Percentiles rank a stretch among this genome's conserved stretches.
These are phyloP conservation scores for Paramarasmius palmivorus DNA, from an alignment of 1,284 basidiomycete genomes.

Conservation along the genomic window DNA sequence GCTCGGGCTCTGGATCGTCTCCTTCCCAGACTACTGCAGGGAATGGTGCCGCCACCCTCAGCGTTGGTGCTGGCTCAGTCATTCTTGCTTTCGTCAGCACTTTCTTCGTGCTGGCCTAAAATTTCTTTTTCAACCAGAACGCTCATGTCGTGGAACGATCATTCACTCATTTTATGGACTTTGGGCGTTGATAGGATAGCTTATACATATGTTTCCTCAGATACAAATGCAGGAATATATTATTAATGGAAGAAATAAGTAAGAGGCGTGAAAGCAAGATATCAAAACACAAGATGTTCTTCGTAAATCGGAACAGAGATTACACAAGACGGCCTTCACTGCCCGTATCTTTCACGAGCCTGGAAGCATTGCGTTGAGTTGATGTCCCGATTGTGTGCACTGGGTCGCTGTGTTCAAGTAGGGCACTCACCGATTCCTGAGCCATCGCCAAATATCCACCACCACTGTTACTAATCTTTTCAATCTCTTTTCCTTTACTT, in stretches of 20 bases:
- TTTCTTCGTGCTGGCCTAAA: conserved; percentile 6
- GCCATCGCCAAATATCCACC: conserved; percentile 74
- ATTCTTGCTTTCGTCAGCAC: background rate
- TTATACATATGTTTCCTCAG: too few species aligned
- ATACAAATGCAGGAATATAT: too few species aligned
- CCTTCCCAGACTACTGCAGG: conserved; percentile 4
- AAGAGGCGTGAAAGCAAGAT: background rate
- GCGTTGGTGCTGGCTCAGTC: background rate
- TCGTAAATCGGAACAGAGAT: background rate
- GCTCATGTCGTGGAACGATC: conserved; percentile 12
- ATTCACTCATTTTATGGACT: conserved; percentile 4
- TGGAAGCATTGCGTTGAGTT: conserved; percentile 6
- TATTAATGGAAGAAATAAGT: conserved; percentile 21
- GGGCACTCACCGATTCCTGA: conserved; percentile 58
- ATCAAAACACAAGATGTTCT: background rate
- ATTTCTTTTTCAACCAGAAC: conserved; percentile 15
- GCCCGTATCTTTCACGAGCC: conserved; percentile 17
- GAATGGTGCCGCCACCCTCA: conserved; percentile 6
- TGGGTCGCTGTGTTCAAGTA: background rate
- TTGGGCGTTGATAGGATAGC: too few species aligned
- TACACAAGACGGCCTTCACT: background rate
- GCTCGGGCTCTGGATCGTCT: conserved; percentile 18
- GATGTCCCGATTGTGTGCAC: background rate
- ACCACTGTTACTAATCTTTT: conserved; percentile 72
- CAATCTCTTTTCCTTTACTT: conserved; percentile 82